These are phyloP conservation scores for Neobulgaria alba DNA, from an alignment of 2,329 filamentous ascomycete species.

Conservation along the genomic window DNA sequence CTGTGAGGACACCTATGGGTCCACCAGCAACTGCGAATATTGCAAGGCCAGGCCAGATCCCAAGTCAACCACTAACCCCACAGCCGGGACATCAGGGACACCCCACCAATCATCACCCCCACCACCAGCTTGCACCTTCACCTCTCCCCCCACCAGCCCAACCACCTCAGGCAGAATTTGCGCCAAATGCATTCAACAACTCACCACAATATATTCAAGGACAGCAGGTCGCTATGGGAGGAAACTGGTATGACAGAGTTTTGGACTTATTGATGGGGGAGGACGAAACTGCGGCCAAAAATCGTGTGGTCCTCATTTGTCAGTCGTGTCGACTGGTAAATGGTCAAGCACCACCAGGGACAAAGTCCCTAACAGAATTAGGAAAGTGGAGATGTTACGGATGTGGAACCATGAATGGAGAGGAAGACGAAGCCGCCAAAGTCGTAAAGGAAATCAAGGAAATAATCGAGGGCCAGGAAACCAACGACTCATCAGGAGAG, in stretches of 20 bases:
- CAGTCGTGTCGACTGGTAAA: slow-evolving; percentile 78
- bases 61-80: slow-evolving; percentile 21
- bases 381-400: slow-evolving; percentile 82
- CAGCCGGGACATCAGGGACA: slow-evolving; percentile 11
- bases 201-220: slow-evolving; percentile 26
- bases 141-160: slow-evolving; percentile 17
- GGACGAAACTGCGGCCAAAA: slow-evolving; percentile 87
- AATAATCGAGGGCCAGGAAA: slow-evolving; percentile 16
- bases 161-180: slow-evolving; percentile 47
- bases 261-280: slow-evolving; percentile 88
- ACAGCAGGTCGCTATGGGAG: slow-evolving; percentile 19
- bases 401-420: slow-evolving; percentile 77
- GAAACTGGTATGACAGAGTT: slow-evolving; percentile 90
- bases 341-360: slow-evolving; percentile 87
- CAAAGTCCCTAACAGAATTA: slow-evolving; percentile 66
- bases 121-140: slow-evolving; percentile 12
- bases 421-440: slow-evolving; percentile 68
- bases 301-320: slow-evolving; percentile 84
- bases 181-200: slow-evolving; percentile 57
- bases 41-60: slow-evolving; percentile 31
- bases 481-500: slow-evolving; percentile 5
- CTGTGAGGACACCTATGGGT: slow-evolving; percentile 39
- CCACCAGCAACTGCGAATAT: slow-evolving; percentile 59
- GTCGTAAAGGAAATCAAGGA: slow-evolving; percentile 42
- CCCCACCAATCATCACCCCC: slow-evolving; percentile 14